Evolutionary conservation across 2,329 filamentous ascomycete genomes (phyloP).

Genomic region (Ceratocystis albifundus): DNA sequence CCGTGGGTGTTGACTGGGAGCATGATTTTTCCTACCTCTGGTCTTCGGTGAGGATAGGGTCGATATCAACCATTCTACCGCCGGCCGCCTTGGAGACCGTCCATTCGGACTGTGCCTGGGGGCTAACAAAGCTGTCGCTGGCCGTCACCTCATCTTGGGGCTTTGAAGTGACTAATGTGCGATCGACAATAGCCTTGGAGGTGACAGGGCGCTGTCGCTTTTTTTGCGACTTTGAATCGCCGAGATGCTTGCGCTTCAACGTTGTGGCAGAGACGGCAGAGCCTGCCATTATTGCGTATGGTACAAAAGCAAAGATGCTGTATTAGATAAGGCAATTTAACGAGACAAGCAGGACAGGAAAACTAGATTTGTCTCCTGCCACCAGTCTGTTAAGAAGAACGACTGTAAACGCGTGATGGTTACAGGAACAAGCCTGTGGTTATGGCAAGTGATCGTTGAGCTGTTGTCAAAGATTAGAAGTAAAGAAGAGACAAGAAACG

Average conservation of each 20-base stretch:
- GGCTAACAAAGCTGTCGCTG: not conserved
- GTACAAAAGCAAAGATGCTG: not conserved
- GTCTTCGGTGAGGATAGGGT: slow-evolving; percentile 50
- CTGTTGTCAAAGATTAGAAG: not conserved
- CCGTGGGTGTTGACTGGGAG: no score
- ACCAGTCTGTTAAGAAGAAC: not conserved
- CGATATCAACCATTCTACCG: slow-evolving; percentile 52
- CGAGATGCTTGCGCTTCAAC: slow-evolving; percentile 22
- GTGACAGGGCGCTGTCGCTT: slow-evolving; percentile 17
- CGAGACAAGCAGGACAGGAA: not conserved
- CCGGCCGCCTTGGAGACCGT: slow-evolving; percentile 53
- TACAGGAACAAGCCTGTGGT: not conserved
- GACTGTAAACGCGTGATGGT: not conserved
- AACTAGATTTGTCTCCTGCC: not conserved
- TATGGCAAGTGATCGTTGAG: not conserved
- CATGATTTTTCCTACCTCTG: slow-evolving; percentile 33
- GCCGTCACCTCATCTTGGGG: not conserved
- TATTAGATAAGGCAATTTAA: not conserved
- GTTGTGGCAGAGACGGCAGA: slow-evolving; percentile 15
- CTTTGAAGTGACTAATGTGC: slow-evolving; percentile 17
- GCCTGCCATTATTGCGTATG: slow-evolving; percentile 17
- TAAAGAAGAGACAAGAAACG: not conserved
- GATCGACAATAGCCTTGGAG: slow-evolving; percentile 18
- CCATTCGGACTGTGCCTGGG: slow-evolving; percentile 36
- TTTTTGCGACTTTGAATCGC: slow-evolving; percentile 21